Evolutionary conservation across 441 rosid species (phyloP), one percentile per base, ranked within the genome.

Genomic region (Populus trichocarpa): DNA sequence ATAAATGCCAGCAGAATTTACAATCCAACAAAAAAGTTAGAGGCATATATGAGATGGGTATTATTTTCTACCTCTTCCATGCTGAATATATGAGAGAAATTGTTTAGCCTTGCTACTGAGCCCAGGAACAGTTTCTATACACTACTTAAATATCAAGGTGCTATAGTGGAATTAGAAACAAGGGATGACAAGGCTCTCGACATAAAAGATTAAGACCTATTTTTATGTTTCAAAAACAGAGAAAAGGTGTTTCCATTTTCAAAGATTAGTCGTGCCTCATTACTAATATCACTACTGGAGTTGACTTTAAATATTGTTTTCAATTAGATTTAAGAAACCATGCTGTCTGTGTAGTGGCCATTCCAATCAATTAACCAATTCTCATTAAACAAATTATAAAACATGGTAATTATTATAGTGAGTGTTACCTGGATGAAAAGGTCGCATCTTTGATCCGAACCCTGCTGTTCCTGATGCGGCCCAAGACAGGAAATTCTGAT

Each of bases 391-490:
- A 61, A 64, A 4, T 53, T 53, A 6, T 61, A 71, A 0, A 65
- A 25, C 16, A 42, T 1, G 3, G 40, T 16, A 6, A 42, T 22
- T 71, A 20, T 66, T 50, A 46, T 6, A 23, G 22, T 25, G 35
- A 73, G 8, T 2, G 46, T 72, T 78, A 96, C 99, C 99, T 93
- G 69, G 99, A 96, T 57, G 99, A 96, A 86, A 94, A 94, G 8
- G 95, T 96, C 36, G 99, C 88, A 79, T 94, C 98, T 87, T 87
- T 93, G 69, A 96, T 89, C 71, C 97, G 90, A 75, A 91, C 98
- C 82, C 92, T 90, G 82, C 98, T 89, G 84, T 91, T 93, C 86
- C 91, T 90, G 36, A 94, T 83, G 73, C 98, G 98, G 28, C 99
- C 99, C 80, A 96, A 87, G 14, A 90, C 73, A 25, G 99, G 96